phyloP scores from a whole-genome alignment of 352 stramenopile species.

The Phytophthora podocarpi region DNA sequence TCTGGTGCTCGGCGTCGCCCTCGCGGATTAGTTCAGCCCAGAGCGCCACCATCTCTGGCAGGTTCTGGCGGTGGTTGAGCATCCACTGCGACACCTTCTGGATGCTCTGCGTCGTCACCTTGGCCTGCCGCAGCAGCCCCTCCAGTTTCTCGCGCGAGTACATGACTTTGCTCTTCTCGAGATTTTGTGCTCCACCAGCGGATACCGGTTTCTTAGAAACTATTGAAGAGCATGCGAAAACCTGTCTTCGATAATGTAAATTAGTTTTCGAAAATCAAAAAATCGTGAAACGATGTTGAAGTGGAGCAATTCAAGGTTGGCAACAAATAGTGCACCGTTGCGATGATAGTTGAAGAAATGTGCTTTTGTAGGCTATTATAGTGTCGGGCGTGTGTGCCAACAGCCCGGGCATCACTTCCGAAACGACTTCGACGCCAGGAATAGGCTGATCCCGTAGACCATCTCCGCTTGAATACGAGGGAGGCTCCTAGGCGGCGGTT shows the following conservation, averaged over 20 bases:
- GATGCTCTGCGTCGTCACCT: slow-evolving; percentile 86
- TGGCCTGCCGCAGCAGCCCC: slow-evolving; percentile 64
- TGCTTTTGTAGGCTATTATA: too few relatives aligned
- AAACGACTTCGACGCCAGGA: slow-evolving; percentile 13
- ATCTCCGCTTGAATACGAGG: too few relatives aligned
- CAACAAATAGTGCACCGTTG: too few relatives aligned
- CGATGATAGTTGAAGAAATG: too few relatives aligned
- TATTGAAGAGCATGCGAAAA: too few relatives aligned
- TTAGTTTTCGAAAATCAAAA: too few relatives aligned
- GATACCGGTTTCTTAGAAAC: not conserved
- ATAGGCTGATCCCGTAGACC: too few relatives aligned
- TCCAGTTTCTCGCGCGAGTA: slow-evolving; percentile 71
- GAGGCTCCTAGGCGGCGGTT: slow-evolving; percentile 12
- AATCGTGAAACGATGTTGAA: too few relatives aligned
- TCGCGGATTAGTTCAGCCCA: slow-evolving; percentile 62
- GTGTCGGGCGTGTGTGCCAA: too few relatives aligned
- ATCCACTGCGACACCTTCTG: slow-evolving; percentile 83
- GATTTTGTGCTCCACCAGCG: slow-evolving; percentile 4
- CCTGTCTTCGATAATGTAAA: too few relatives aligned
- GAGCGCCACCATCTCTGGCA: slow-evolving; percentile 65
- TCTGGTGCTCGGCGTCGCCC: slow-evolving; percentile 67
- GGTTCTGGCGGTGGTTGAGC: slow-evolving; percentile 57
- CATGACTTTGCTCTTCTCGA: slow-evolving; percentile 6
- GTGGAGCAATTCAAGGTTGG: too few relatives aligned
- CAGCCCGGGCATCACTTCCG: too few relatives aligned